Evolutionary conservation across 179 eudicot genomes (phyloP), one percentile per base, ranked within the genome.

Genomic region (Camellia oleifera): DNA sequence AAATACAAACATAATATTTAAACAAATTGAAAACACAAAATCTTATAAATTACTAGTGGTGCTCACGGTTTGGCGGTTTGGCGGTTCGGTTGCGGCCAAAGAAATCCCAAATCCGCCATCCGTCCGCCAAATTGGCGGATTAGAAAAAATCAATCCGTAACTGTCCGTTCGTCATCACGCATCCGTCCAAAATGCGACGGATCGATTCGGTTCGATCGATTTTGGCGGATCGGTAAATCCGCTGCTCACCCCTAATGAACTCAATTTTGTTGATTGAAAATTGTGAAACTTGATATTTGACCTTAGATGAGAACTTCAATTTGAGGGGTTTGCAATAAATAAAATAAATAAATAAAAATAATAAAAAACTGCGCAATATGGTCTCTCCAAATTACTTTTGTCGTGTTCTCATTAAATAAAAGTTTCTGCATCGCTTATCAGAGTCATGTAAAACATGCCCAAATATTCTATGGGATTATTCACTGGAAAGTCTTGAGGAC

Each of bases 221-320:
- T 20, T 20, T 20, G 23, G 23, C 23, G 23, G 23, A 20, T 20
- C 23, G 23, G 23, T 20, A 20, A 20, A 20, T 20, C 23, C 23
- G 23, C 23, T 20, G 23, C 23, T 20, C 23, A 20, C 23, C 23
- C 23, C 23, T 20, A 78, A 40, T 54, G 12, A 45, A 66, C 63
- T 52, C 12, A 4, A 15, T 15, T 32, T 26, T 77, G 15, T 17
- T 67, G 11, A 44, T 44, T 23, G 45, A 50, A 46, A 62, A 11
- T 50, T 45, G 56, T 76, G 15, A 62, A 61, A 57, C 46, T 1
- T 76, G 14, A 45, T 6, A 46, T 12, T 45, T 53, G 14, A 44
- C 78, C 20, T 62, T 23, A 57, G 77, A 74, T 74, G n/a, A 7
- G 6, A 11, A 17, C 53, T 45, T 69, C 72, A n/a, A 45, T 69